Evolutionary conservation across 1,284 basidiomycete genomes (phyloP).

Genomic region (Papiliotrema nemorosa): DNA sequence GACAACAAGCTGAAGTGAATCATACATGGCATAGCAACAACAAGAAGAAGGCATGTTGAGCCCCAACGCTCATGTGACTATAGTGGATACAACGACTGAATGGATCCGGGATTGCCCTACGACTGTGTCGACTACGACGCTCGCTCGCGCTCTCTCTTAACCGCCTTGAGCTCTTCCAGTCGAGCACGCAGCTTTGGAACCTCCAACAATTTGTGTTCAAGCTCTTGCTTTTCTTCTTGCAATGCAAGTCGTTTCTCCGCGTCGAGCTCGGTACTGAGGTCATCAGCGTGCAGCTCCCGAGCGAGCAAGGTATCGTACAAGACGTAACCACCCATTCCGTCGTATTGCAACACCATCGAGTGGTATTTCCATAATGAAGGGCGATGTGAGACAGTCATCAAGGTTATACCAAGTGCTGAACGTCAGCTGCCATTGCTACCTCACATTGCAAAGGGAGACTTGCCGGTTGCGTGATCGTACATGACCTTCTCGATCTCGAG

Average conservation of each 20-base stretch:
- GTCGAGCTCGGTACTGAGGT: slow-evolving; percentile 73
- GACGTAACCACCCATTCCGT: slow-evolving; percentile 56
- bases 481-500: slow-evolving; percentile 88
- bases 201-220: slow-evolving; percentile 74
- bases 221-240: slow-evolving; percentile 86
- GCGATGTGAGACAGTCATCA: slow-evolving; percentile 86
- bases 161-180: slow-evolving; percentile 64
- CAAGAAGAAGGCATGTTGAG: too few relatives aligned
- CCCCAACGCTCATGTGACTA: too few relatives aligned
- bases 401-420: slow-evolving; percentile 74
- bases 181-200: slow-evolving; percentile 80
- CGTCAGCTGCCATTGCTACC: neutral
- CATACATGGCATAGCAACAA: too few relatives aligned
- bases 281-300: neutral
- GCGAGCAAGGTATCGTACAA: slow-evolving; percentile 54
- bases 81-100: too few relatives aligned
- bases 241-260: slow-evolving; percentile 85
- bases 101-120: too few relatives aligned
- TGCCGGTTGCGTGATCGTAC: slow-evolving; percentile 85
- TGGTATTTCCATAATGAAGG: slow-evolving; percentile 96
- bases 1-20: too few relatives aligned
- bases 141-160: slow-evolving; percentile 40
- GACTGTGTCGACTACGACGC: neutral
- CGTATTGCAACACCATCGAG: slow-evolving; percentile 83
- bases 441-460: slow-evolving; percentile 9